phyloP scores from a whole-genome alignment of 179 eudicot genomes.

The Pouteria campechiana region DNA sequence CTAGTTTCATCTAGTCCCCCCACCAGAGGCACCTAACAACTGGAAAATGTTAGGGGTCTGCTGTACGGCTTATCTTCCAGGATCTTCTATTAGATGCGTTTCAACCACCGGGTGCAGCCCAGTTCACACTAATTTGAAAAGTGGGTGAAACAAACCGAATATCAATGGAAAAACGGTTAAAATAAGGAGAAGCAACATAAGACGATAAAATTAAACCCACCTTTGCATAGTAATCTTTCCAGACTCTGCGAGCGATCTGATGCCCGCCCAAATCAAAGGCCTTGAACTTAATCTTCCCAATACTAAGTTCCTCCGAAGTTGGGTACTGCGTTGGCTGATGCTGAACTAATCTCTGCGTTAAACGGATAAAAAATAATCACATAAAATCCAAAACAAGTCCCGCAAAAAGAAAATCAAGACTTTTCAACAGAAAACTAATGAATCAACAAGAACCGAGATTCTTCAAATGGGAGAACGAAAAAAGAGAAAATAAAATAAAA shows the following conservation, averaged over 20 bases:
- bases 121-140: too few relatives aligned
- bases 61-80: too few relatives aligned
- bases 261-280: conserved; percentile 92
- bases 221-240: conserved; percentile 92
- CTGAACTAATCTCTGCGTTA: conserved; percentile 69
- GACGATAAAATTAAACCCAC: conserved; percentile 13
- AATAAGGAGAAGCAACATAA: background rate
- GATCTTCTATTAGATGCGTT: too few relatives aligned
- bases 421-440: too few relatives aligned
- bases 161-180: background rate
- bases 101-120: too few relatives aligned
- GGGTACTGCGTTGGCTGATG: conserved; percentile 88
- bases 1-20: too few relatives aligned
- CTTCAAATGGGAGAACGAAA: too few relatives aligned
- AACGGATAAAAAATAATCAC: conserved; percentile 5
- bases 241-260: conserved; percentile 82
- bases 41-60: too few relatives aligned
- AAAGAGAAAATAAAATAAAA: too few relatives aligned
- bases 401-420: background rate
- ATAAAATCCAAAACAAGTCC: background rate
- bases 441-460: too few relatives aligned
- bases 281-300: conserved; percentile 79
- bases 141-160: background rate
- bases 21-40: too few relatives aligned
- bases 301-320: conserved; percentile 77